A percentile compares a stretch with the other conserved stretches of the same genome.
Conservation (phyloP, 345 rosid species). For the Hypericum perforatum region DNA sequence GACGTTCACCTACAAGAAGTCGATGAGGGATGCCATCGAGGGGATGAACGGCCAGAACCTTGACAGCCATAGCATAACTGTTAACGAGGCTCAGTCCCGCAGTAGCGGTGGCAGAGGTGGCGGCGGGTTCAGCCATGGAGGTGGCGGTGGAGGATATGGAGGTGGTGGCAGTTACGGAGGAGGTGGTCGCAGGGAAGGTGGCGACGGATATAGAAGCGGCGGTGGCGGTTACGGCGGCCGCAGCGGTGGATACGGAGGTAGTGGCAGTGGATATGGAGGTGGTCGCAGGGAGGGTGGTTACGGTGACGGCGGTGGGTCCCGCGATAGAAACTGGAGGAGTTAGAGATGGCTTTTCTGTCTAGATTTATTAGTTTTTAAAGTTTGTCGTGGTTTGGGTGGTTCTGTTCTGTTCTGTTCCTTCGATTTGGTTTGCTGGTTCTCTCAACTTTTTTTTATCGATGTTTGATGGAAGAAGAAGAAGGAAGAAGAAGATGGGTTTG, state of each 20-base stretch:
- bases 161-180: neutral
- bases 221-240: neutral
- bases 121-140: neutral
- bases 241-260: neutral
- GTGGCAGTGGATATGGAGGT: neutral
- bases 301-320: neutral
- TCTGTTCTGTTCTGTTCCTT: too few species aligned
- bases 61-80: neutral
- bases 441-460: too few species aligned
- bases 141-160: neutral
- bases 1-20: neutral
- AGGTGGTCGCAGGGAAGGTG: neutral
- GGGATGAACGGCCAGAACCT: conserved; percentile 8
- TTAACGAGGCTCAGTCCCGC: conserved; percentile 3
- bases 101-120: neutral
- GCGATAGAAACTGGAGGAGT: conserved; percentile 1
- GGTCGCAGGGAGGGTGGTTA: neutral
- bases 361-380: neutral
- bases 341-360: neutral
- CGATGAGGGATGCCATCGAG: conserved; percentile 6
- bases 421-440: too few species aligned
- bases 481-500: too few species aligned
- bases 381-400: too few species aligned
- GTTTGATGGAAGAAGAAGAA: too few species aligned
- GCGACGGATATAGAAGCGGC: neutral